phyloP scores from a whole-genome alignment of 192 early-diverging fungal genomes.

The Cetraspora pellucida region DNA sequence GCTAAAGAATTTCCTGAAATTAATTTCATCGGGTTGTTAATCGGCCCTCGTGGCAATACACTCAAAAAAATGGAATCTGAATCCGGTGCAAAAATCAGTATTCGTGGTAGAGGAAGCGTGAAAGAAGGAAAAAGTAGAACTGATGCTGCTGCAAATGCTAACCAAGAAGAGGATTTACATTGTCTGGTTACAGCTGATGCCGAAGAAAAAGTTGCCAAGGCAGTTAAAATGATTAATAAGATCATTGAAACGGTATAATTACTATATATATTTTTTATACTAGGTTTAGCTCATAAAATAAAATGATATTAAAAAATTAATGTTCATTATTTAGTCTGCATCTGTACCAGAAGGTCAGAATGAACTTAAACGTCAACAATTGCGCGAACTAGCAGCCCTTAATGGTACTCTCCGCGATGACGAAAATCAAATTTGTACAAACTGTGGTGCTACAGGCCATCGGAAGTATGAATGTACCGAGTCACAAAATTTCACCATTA shows the following conservation, averaged over 20 bases:
- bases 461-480: slow-evolving; percentile 92
- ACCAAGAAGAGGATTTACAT: slow-evolving; percentile 84
- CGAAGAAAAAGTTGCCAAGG: slow-evolving; percentile 85
- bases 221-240: slow-evolving; percentile 84
- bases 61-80: slow-evolving; percentile 94
- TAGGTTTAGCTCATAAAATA: neutral
- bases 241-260: slow-evolving; percentile 88
- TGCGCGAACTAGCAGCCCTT: slow-evolving; percentile 91
- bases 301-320: no score
- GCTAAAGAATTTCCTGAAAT: slow-evolving; percentile 95
- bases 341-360: slow-evolving; percentile 95
- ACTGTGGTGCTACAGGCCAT: slow-evolving; percentile 92
- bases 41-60: slow-evolving; percentile 96
- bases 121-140: slow-evolving; percentile 86
- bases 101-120: slow-evolving; percentile 93
- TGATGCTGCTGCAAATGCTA: slow-evolving; percentile 52
- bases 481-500: slow-evolving; percentile 80
- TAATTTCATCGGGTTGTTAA: slow-evolving; percentile 96
- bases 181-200: slow-evolving; percentile 88
- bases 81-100: slow-evolving; percentile 93
- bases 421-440: slow-evolving; percentile 90
- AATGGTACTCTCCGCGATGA: slow-evolving; percentile 97
- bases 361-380: slow-evolving; percentile 90
- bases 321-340: slow-evolving; percentile 70
- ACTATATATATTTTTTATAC: neutral